Conservation (phyloP, 1,139 yeast species). For the Diutina scorzettiae region DNA sequence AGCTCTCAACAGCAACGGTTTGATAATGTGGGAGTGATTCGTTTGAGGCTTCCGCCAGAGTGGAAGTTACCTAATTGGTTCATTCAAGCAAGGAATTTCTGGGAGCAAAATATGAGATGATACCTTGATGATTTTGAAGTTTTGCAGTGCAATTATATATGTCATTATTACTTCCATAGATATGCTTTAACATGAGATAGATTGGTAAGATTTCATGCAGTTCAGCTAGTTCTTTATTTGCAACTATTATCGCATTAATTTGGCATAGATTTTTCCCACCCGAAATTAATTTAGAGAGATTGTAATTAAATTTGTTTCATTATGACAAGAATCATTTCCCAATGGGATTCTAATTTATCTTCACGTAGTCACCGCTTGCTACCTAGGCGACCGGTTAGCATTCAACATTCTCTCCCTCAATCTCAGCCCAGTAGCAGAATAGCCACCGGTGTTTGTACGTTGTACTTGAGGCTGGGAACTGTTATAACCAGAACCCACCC, state of each 20-base stretch:
- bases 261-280: no score
- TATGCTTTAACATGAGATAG: no score
- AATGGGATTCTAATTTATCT: no score
- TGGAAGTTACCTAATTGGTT: constrained; percentile 64
- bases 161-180: no score
- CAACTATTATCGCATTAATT: no score
- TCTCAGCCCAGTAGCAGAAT: constrained; percentile 13
- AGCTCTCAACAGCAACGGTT: constrained; percentile 17
- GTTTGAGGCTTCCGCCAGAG: constrained; percentile 49
- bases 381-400: constrained; percentile 1
- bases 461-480: constrained; percentile 13
- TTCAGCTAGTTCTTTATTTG: no score
- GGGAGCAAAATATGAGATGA: constrained; percentile 33
- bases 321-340: no score
- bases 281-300: no score
- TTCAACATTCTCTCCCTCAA: constrained; percentile 26
- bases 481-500: constrained; percentile 13
- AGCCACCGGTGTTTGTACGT: constrained; percentile 20
- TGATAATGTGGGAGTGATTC: constrained; percentile 28
- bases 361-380: not conserved
- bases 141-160: no score
- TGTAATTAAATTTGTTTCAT: no score
- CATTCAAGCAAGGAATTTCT: constrained; percentile 42
- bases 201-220: no score
- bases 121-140: no score